These are phyloP conservation scores for Leishmania tropica DNA, from an alignment of 208 protist species.

Conservation along the genomic window DNA sequence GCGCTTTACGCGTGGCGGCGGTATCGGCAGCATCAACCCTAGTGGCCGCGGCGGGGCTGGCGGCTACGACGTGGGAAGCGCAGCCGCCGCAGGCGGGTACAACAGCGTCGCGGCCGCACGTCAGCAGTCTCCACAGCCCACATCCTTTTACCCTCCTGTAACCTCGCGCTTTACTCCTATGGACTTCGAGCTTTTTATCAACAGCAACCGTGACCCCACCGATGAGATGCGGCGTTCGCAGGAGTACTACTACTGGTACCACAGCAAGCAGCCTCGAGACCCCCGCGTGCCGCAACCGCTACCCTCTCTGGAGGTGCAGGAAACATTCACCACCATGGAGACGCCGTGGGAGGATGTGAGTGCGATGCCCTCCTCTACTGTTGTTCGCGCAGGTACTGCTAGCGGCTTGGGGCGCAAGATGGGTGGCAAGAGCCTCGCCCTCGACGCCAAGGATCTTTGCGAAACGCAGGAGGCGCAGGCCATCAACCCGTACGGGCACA, in stretches of 20 bases:
- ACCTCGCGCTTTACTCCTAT: constrained; percentile 70
- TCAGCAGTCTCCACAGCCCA: constrained; percentile 25
- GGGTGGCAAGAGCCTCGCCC: constrained; percentile 46
- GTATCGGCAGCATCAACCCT: constrained; percentile 1
- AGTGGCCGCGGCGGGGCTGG: constrained; percentile 1
- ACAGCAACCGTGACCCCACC: constrained; percentile 72
- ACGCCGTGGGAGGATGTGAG: constrained; percentile 62
- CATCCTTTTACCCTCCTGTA: constrained; percentile 27
- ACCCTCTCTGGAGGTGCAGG: constrained; percentile 63
- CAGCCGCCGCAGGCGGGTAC: constrained; percentile 18
- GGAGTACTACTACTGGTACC: constrained; percentile 89
- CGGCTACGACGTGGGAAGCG: constrained; percentile 15
- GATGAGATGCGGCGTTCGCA: constrained; percentile 83
- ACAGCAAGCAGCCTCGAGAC: constrained; percentile 71
- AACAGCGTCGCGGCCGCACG: constrained; percentile 18
- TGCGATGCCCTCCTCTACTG: constrained; percentile 11
- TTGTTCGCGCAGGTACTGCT: background rate
- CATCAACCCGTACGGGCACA: constrained; percentile 83
- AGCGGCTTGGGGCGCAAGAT: constrained; percentile 21
- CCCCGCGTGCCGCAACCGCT: constrained; percentile 71
- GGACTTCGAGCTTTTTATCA: constrained; percentile 87
- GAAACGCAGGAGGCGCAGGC: constrained; percentile 71
- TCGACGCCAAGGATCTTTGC: constrained; percentile 72
- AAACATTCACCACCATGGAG: constrained; percentile 62
- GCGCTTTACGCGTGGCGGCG: constrained; percentile 11